These are phyloP conservation scores for Venustampulla echinocandica DNA, from an alignment of 495 filamentous ascomycete genomes.

Conservation along the genomic window DNA sequence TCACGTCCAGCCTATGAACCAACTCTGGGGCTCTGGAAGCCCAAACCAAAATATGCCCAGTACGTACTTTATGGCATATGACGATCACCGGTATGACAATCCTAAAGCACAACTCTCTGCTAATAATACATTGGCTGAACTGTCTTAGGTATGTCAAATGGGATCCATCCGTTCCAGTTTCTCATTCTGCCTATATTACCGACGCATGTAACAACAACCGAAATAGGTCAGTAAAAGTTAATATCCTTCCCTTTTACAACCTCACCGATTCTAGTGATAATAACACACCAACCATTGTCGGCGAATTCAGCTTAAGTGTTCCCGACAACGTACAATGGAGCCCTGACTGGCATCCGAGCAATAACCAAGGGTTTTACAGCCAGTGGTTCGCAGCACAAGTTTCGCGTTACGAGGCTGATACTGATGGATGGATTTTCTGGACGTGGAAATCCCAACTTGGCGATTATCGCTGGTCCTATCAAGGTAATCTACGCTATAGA, in stretches of 20 bases:
- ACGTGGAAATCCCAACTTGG: conserved; percentile 49
- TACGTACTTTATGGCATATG: conserved; percentile 18
- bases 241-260: conserved; percentile 3
- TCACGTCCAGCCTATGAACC: conserved; percentile 49
- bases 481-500: conserved; percentile 15
- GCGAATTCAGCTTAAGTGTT: conserved; percentile 48
- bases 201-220: conserved; percentile 42
- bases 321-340: conserved; percentile 36
- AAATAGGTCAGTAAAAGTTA: background rate
- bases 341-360: conserved; percentile 35
- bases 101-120: conserved; percentile 26
- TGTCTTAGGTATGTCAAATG: conserved; percentile 44
- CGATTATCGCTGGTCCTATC: conserved; percentile 54
- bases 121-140: conserved; percentile 24
- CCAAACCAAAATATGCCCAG: conserved; percentile 29
- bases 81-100: conserved; percentile 29
- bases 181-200: conserved; percentile 37
- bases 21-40: conserved; percentile 16
- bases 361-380: conserved; percentile 43
- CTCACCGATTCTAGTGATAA: too few species aligned
- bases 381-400: conserved; percentile 55
- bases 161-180: conserved; percentile 32
- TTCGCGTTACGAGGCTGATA: conserved; percentile 43
- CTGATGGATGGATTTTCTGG: conserved; percentile 56
- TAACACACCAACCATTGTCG: conserved; percentile 41